Evolutionary conservation across 495 filamentous ascomycete genomes (phyloP).

Genomic region (Aspergillus avenaceus): DNA sequence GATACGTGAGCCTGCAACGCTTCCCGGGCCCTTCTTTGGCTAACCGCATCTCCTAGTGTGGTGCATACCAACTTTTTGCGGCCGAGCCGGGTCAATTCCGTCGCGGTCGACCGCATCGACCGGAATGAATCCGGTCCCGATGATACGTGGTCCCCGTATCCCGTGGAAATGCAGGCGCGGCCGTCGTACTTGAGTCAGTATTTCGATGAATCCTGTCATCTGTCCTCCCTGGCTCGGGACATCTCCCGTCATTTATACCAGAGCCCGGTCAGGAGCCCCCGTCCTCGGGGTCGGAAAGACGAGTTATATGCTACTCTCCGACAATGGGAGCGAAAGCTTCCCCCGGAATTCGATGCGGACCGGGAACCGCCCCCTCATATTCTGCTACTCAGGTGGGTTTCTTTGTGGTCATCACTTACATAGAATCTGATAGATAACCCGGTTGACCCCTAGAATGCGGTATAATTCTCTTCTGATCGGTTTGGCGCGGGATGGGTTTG

Average conservation of each 20-base stretch:
- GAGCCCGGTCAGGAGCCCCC: background rate
- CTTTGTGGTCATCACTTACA: background rate
- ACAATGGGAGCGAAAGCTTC: slow-evolving; percentile 19
- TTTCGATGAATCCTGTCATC: slow-evolving; percentile 29
- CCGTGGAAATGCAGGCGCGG: slow-evolving; percentile 9
- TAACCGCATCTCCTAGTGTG: too few species aligned
- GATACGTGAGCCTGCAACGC: slow-evolving; percentile 23
- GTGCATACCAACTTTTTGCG: slow-evolving; percentile 30
- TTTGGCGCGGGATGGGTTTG: slow-evolving; percentile 20
- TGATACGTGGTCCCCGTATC: slow-evolving; percentile 25
- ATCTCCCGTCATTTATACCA: slow-evolving; percentile 13
- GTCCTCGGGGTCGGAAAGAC: slow-evolving; percentile 10
- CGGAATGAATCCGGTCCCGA: slow-evolving; percentile 1
- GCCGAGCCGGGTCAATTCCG: slow-evolving; percentile 21
- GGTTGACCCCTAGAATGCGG: slow-evolving; percentile 20
- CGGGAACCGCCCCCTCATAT: slow-evolving; percentile 24
- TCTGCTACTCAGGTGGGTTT: slow-evolving; percentile 23
- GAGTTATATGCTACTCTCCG: slow-evolving; percentile 19
- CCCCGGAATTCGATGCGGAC: slow-evolving; percentile 8
- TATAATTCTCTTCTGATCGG: slow-evolving; percentile 28
- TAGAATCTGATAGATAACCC: background rate
- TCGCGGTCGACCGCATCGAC: slow-evolving; percentile 17
- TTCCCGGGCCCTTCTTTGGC: too few species aligned
- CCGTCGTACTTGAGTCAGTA: slow-evolving; percentile 22
- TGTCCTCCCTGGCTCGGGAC: slow-evolving; percentile 28